Base-by-base conservation (phyloP, 1,284 basidiomycete genomes). In the Trichosporon coremiiforme region DNA sequence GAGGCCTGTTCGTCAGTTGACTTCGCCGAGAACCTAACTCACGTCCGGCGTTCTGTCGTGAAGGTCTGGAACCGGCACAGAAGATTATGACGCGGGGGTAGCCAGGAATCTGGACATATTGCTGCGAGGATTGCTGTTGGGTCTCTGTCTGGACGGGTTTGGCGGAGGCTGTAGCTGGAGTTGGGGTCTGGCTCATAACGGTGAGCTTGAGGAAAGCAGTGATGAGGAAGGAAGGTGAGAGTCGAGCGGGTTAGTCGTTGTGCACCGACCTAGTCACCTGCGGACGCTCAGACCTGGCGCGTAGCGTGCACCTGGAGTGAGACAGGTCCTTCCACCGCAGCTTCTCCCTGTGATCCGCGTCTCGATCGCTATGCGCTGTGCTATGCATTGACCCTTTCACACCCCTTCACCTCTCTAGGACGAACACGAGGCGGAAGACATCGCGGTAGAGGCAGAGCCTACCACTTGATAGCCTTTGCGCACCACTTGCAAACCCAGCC, bases 401-500 rank as follows among this genome's bases (percentile, higher is more conserved):
- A 17, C 15, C 41, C 8, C 36, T 38, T 38, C 10, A 45, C 15
- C 41, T 17, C 41, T 45, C 41, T 1, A 15, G 36, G 2, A 12
- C 3, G 15, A 45, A 45, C 15, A 15, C 0, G 55, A 8, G 0
- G n/a, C n/a, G 29, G 1, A 35, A 15, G 22, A 8, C 15, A 15
- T 17, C n/a, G n/a, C n/a, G n/a, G 41, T 17, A 7, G 41, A 35
- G 31, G 4, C 15, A 4, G 33, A 8, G 15, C 15, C 17, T 35
- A 60, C 57, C 57, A 60, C 31, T 60, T 60, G 57, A 60, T 31
- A n/a, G 17, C 57, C 29, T 33, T 31, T 6, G 57, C 4, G 29
- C 57, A 60, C 57, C 57, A 60, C 12, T 60, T 60, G 31, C 57
- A 60, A 13, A 60, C 29, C 57, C 57, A 60, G 31, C 57, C 57